phyloP scores from a whole-genome alignment of 2,329 filamentous ascomycete genomes.

The Scedosporium apiospermum region DNA sequence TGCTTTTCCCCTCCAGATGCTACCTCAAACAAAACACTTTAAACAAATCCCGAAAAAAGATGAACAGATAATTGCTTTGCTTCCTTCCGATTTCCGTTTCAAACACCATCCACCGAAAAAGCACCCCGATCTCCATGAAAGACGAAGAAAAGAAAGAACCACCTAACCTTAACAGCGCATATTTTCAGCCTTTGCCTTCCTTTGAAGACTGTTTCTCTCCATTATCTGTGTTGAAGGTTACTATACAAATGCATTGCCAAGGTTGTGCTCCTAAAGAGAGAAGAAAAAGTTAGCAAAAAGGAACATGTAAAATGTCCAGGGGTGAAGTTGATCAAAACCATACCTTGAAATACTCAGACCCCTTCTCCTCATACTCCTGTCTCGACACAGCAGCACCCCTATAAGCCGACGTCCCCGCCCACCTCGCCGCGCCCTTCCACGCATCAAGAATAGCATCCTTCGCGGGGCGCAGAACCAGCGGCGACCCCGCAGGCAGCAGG shows the following conservation, averaged over 20 bases:
- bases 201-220: too few species aligned
- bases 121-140: too few species aligned
- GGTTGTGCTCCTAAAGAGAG: slow-evolving; percentile 48
- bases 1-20: neutral
- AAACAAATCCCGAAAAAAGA: neutral
- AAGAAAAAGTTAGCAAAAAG: neutral
- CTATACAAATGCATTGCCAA: slow-evolving; percentile 51
- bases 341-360: slow-evolving; percentile 85
- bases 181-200: too few species aligned
- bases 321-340: slow-evolving; percentile 14
- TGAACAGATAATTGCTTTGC: neutral
- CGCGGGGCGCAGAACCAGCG: slow-evolving; percentile 64
- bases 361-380: slow-evolving; percentile 86
- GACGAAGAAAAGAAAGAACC: neutral
- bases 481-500: slow-evolving; percentile 59
- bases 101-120: neutral
- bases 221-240: neutral
- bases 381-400: slow-evolving; percentile 59
- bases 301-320: neutral
- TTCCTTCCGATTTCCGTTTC: neutral
- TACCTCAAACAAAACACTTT: slow-evolving; percentile 11
- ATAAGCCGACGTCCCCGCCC: slow-evolving; percentile 57
- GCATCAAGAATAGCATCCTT: slow-evolving; percentile 73
- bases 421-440: slow-evolving; percentile 85
- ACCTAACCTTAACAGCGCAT: too few species aligned